phyloP scores from a whole-genome alignment of 441 rosid species.

The Melastoma candidum region DNA sequence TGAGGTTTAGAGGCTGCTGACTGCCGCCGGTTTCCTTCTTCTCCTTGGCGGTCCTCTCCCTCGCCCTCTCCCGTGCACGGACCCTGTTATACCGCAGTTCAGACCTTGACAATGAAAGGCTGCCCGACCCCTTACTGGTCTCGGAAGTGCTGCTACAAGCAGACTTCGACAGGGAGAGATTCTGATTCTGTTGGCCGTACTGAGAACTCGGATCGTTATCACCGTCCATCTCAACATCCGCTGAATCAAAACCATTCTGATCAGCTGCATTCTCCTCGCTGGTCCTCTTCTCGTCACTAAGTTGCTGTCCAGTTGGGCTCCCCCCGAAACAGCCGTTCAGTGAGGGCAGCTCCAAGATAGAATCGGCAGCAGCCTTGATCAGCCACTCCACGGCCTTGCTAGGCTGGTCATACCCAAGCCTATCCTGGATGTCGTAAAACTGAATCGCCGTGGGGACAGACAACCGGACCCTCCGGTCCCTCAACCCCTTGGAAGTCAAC shows the following conservation, averaged over 20 bases:
- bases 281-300: slow-evolving; percentile 40
- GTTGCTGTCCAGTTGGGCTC: slow-evolving; percentile 30
- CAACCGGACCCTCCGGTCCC: slow-evolving; percentile 12
- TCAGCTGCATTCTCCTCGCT: slow-evolving; percentile 19
- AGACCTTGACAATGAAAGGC: slow-evolving; percentile 63
- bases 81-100: slow-evolving; percentile 51
- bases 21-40: slow-evolving; percentile 31
- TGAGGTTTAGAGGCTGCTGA: slow-evolving; percentile 17
- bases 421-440: slow-evolving; percentile 13
- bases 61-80: slow-evolving; percentile 57
- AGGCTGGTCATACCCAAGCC: slow-evolving; percentile 11
- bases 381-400: slow-evolving; percentile 15
- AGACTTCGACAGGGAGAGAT: slow-evolving; percentile 63
- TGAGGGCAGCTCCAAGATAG: slow-evolving; percentile 29
- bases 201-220: slow-evolving; percentile 23
- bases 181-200: slow-evolving; percentile 45
- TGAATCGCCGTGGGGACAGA: slow-evolving; percentile 10
- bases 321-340: slow-evolving; percentile 58
- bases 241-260: slow-evolving; percentile 46
- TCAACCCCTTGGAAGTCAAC: slow-evolving; percentile 9
- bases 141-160: slow-evolving; percentile 94
- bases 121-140: slow-evolving; percentile 72
- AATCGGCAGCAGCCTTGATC: slow-evolving; percentile 7
- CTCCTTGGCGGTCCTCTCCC: slow-evolving; percentile 67
- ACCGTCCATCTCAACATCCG: slow-evolving; percentile 36